phyloP scores from a whole-genome alignment of 768 basidiomycete genomes.

The Mycena vulgaris region DNA sequence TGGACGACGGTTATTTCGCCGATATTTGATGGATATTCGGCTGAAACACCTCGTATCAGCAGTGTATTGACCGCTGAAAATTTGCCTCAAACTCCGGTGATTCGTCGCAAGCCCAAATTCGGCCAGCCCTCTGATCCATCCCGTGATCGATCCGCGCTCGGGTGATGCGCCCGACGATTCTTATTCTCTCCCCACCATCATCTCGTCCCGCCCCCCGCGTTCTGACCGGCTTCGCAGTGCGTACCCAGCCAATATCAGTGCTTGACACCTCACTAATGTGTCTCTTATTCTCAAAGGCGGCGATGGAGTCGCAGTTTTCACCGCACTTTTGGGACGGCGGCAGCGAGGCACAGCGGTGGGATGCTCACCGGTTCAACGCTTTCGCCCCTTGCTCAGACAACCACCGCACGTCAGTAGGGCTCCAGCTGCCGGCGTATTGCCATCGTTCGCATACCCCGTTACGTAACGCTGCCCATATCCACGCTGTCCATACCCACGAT shows the following conservation, averaged over 20 bases:
- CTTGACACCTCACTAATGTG: not conserved
- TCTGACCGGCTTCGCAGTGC: not conserved
- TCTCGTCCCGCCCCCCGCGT: constrained; percentile 7
- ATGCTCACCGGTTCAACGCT: not conserved
- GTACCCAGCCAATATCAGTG: constrained; percentile 9
- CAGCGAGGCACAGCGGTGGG: constrained; percentile 1
- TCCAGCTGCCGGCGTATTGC: too few relatives aligned
- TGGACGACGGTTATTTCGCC: too few relatives aligned
- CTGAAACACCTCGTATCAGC: too few relatives aligned
- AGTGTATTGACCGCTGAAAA: too few relatives aligned
- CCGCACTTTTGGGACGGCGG: not conserved
- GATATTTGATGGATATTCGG: too few relatives aligned
- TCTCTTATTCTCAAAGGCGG: not conserved
- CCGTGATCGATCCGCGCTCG: constrained; percentile 2
- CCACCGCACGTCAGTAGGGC: not conserved
- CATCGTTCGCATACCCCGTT: too few relatives aligned
- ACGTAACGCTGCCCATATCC: constrained; percentile 1
- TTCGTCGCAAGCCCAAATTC: constrained; percentile 12
- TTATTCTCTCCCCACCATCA: constrained; percentile 18
- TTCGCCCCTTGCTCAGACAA: not conserved
- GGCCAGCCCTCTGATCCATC: constrained; percentile 4
- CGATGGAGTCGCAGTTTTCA: not conserved
- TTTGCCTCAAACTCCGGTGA: too few relatives aligned
- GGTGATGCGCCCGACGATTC: constrained; percentile 10
- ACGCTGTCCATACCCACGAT: constrained; percentile 2